phyloP scores from a whole-genome alignment of 768 basidiomycete species.

The Boletus sp. region DNA sequence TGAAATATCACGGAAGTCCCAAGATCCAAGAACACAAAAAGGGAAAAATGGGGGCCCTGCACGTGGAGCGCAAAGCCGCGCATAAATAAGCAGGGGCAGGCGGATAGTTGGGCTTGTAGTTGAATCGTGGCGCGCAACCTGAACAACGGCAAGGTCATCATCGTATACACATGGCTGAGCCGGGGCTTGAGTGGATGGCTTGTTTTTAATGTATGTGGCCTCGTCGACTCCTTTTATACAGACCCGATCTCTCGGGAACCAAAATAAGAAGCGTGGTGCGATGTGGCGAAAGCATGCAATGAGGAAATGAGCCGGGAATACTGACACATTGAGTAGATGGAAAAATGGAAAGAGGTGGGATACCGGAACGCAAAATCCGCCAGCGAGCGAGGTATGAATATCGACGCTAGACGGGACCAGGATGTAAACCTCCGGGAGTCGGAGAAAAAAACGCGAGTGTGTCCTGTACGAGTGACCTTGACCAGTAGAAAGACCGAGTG shows the following conservation, averaged over 20 bases:
- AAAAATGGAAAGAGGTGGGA: conserved; percentile 23
- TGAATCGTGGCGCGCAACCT: conserved; percentile 25
- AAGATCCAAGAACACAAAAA: conserved; percentile 43
- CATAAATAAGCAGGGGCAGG: conserved; percentile 34
- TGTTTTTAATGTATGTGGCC: conserved; percentile 32
- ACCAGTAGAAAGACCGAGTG: conserved; percentile 33
- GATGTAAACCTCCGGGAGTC: conserved; percentile 24
- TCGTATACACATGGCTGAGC: conserved; percentile 36
- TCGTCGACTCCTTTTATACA: conserved; percentile 40
- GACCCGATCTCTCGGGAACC: conserved; percentile 32
- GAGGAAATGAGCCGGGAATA: conserved; percentile 38
- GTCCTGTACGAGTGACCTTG: conserved; percentile 41
- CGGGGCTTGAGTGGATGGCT: conserved; percentile 19
- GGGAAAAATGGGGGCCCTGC: conserved; percentile 29
- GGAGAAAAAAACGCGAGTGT: conserved; percentile 18
- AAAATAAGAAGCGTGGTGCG: conserved; percentile 37
- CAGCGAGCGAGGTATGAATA: conserved; percentile 49
- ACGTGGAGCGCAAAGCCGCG: conserved; percentile 23
- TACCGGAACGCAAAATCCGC: conserved; percentile 23
- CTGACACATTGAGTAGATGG: conserved; percentile 41
- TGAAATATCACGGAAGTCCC: conserved; percentile 32
- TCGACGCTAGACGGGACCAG: conserved; percentile 35
- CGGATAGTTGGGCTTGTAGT: conserved; percentile 20
- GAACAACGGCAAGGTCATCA: conserved; percentile 21
- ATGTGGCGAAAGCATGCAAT: conserved; percentile 43